Conservation (phyloP, 2,329 filamentous ascomycete genomes). For the Botryotinia calthae region DNA sequence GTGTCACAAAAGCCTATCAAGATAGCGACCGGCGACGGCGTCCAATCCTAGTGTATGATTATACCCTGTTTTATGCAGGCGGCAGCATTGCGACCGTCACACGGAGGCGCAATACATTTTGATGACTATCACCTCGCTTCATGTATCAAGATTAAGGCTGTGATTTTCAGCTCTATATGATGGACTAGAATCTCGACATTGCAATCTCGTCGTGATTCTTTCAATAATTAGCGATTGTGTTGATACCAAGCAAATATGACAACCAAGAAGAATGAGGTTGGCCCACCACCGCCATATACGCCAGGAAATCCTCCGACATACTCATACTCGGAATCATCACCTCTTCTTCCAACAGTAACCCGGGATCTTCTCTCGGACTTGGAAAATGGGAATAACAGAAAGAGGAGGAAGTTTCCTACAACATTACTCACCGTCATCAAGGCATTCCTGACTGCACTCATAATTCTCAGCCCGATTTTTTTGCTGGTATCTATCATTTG, state of each 20-base stretch:
- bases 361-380: no score
- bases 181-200: background rate
- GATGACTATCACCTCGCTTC: background rate
- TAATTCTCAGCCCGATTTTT: background rate
- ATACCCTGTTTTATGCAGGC: slow-evolving; percentile 4
- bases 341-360: background rate
- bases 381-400: background rate
- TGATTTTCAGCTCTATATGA: slow-evolving; percentile 1
- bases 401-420: no score
- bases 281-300: background rate
- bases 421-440: background rate
- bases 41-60: background rate
- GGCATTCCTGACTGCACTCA: background rate
- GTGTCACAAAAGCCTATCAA: background rate
- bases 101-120: background rate
- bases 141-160: background rate
- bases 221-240: background rate
- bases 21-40: background rate
- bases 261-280: background rate
- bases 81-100: background rate
- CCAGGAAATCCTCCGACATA: background rate
- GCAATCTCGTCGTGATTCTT: background rate
- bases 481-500: background rate
- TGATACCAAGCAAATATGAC: background rate
- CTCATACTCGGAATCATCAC: background rate